phyloP scores from a whole-genome alignment of 305 asterid genomes.

The Plantago coronopus region DNA sequence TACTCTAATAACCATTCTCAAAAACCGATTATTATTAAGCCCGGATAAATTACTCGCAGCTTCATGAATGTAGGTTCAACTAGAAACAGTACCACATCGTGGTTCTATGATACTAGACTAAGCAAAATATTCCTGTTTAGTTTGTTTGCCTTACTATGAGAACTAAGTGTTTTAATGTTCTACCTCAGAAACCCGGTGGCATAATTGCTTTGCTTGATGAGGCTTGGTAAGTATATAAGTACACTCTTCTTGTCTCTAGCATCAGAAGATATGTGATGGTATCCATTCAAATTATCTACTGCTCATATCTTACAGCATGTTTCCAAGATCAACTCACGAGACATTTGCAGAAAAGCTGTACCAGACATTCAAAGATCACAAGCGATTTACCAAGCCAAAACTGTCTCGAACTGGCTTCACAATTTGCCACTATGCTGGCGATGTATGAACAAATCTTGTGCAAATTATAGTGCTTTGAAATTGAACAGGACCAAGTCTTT shows the following conservation, averaged over 20 bases:
- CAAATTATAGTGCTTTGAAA: constrained; percentile 10
- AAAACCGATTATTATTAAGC: too few species aligned
- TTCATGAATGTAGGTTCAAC: too few species aligned
- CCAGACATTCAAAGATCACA: constrained; percentile 85
- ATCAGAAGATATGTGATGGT: constrained; percentile 9
- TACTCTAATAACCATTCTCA: too few species aligned
- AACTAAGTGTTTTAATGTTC: constrained; percentile 11
- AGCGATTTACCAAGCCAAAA: constrained; percentile 90
- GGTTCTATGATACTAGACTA: too few species aligned
- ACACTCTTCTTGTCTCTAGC: not conserved
- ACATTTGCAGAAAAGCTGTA: constrained; percentile 82
- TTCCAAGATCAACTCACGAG: constrained; percentile 92
- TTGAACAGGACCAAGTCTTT: constrained; percentile 7
- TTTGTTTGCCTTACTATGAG: not conserved
- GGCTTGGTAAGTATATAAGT: constrained; percentile 42
- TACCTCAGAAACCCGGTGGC: constrained; percentile 58
- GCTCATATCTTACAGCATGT: constrained; percentile 55
- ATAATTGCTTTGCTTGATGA: constrained; percentile 57
- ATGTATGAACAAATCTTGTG: constrained; percentile 49
- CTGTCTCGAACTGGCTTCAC: constrained; percentile 82
- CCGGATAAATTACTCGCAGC: too few species aligned
- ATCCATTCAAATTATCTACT: not conserved
- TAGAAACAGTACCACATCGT: too few species aligned
- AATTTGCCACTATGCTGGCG: constrained; percentile 91
- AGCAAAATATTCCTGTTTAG: not conserved